These are phyloP conservation scores for Tieghemostelium lacteum DNA, from an alignment of 78 protist species.

Conservation along the genomic window DNA sequence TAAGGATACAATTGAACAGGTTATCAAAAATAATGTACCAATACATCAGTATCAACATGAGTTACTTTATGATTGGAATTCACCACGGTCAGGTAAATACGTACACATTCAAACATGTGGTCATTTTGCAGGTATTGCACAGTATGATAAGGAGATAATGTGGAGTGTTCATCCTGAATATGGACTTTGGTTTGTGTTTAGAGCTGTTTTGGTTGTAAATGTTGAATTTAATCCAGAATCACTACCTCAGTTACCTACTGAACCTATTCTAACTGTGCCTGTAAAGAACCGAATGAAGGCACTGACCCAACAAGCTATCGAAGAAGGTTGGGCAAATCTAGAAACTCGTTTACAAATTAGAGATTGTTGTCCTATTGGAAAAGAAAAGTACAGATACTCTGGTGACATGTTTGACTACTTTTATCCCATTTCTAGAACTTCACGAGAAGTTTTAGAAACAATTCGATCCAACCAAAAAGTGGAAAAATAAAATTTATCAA, in stretches of 20 bases:
- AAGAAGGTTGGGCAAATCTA: conserved; percentile 72
- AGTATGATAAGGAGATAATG: conserved; percentile 74
- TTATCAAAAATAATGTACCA: neutral
- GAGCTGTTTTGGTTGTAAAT: conserved; percentile 42
- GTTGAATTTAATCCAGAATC: neutral
- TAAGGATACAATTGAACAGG: conserved; percentile 39
- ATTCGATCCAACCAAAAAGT: neutral
- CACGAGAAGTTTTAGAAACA: conserved; percentile 35
- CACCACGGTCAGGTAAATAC: conserved; percentile 57
- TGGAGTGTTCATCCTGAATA: conserved; percentile 74
- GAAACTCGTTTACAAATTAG: conserved; percentile 65
- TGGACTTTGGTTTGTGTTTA: conserved; percentile 79
- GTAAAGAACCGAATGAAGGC: conserved; percentile 18
- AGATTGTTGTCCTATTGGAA: conserved; percentile 71
- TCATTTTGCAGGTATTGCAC: conserved; percentile 72
- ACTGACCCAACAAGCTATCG: conserved; percentile 42
- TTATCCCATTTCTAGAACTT: conserved; percentile 51
- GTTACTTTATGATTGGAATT: conserved; percentile 58
- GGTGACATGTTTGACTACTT: conserved; percentile 80
- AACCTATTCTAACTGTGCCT: neutral
- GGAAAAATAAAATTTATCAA: neutral
- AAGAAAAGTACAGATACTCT: conserved; percentile 30
- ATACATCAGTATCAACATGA: conserved; percentile 27
- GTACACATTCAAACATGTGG: conserved; percentile 82
- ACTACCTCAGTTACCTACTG: neutral